Conservation (phyloP, 2,329 filamentous ascomycete genomes). For the Aspergillus calidoustus region DNA sequence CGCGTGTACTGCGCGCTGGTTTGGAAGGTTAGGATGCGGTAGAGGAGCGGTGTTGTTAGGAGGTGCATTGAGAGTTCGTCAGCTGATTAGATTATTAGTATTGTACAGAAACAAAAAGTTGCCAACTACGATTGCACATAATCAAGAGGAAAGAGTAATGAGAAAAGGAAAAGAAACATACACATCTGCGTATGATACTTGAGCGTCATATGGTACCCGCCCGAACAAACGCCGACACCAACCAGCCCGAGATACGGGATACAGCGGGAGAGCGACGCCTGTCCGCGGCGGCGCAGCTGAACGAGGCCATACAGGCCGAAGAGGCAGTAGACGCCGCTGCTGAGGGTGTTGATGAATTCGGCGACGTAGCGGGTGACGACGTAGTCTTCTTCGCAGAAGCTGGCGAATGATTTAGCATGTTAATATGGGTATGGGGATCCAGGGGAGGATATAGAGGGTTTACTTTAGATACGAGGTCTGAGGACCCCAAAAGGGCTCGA, state of each 20-base stretch:
- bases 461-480: slow-evolving; percentile 38
- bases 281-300: slow-evolving; percentile 25
- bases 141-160: too few relatives aligned
- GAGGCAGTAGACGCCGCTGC: slow-evolving; percentile 44
- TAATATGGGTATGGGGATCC: background rate
- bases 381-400: slow-evolving; percentile 44
- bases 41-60: slow-evolving; percentile 47
- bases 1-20: slow-evolving; percentile 30
- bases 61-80: slow-evolving; percentile 52
- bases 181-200: slow-evolving; percentile 42
- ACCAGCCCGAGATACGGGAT: slow-evolving; percentile 48
- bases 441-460: background rate
- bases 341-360: slow-evolving; percentile 53
- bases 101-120: too few relatives aligned
- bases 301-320: slow-evolving; percentile 48
- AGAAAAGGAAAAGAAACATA: slow-evolving; percentile 17
- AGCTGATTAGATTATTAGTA: slow-evolving; percentile 26
- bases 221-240: slow-evolving; percentile 36
- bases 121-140: too few relatives aligned
- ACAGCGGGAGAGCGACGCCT: slow-evolving; percentile 32
- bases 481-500: slow-evolving; percentile 32
- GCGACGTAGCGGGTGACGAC: slow-evolving; percentile 49
- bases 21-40: slow-evolving; percentile 46
- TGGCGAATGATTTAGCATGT: slow-evolving; percentile 13
- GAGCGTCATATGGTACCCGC: slow-evolving; percentile 36